A percentile compares a stretch with the other conserved stretches of the same genome.
These are phyloP conservation scores for Ophiosphaerella korrae DNA, from an alignment of 2,329 filamentous ascomycete species.

Conservation along the genomic window DNA sequence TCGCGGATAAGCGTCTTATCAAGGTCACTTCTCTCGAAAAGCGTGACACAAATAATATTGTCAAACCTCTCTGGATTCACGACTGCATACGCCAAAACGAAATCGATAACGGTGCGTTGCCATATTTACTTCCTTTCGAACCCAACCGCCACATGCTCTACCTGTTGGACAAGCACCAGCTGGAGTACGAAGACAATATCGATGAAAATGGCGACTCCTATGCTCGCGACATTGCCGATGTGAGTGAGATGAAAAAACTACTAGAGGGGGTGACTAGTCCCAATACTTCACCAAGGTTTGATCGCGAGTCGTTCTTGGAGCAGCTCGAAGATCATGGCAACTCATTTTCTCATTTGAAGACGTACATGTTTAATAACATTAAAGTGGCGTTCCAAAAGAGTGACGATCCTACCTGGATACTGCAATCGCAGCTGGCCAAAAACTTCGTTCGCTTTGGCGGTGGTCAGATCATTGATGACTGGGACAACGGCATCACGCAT, in stretches of 20 bases:
- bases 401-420: conserved; percentile 14
- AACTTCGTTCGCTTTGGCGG: conserved; percentile 72
- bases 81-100: conserved; percentile 74
- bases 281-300: conserved; percentile 21
- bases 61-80: conserved; percentile 80
- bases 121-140: conserved; percentile 68
- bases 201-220: conserved; percentile 87
- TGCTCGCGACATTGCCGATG: conserved; percentile 65
- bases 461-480: conserved; percentile 61
- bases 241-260: conserved; percentile 63
- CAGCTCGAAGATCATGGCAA: conserved; percentile 37
- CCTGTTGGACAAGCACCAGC: conserved; percentile 61
- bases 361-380: conserved; percentile 38
- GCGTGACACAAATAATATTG: conserved; percentile 69
- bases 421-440: conserved; percentile 52
- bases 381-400: conserved; percentile 23
- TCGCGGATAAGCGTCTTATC: conserved; percentile 80
- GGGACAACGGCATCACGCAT: conserved; percentile 70
- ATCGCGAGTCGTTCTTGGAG: conserved; percentile 25
- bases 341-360: conserved; percentile 30
- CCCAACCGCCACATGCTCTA: conserved; percentile 73
- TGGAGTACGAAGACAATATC: conserved; percentile 64
- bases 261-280: conserved; percentile 45
- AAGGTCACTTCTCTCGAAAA: conserved; percentile 86
- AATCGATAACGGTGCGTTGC: conserved; percentile 57